Percentiles rank a stretch among this genome's conserved stretches.
These are phyloP conservation scores for Botryotinia narcissicola DNA, from an alignment of 2,329 filamentous ascomycete species.

Conservation along the genomic window DNA sequence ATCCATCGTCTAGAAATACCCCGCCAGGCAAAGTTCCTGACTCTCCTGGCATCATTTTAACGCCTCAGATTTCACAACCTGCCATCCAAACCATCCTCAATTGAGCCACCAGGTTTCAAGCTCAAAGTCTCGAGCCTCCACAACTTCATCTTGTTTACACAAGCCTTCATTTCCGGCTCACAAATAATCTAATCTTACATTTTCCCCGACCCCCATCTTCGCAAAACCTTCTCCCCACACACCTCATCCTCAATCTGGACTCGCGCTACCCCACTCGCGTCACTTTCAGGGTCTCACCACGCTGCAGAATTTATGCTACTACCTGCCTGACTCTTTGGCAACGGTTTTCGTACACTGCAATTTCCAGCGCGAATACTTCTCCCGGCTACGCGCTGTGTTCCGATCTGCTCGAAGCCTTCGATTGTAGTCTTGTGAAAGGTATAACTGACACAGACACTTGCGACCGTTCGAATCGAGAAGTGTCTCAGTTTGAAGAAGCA, in stretches of 20 bases:
- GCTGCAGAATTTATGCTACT: background rate
- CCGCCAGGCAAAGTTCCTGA: background rate
- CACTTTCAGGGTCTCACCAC: constrained; percentile 2
- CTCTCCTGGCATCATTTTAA: background rate
- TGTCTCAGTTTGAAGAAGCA: constrained; percentile 18
- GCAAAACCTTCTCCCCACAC: background rate
- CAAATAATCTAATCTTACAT: background rate
- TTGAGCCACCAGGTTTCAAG: background rate
- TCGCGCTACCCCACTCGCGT: constrained; percentile 1
- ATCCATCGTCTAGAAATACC: constrained; percentile 8
- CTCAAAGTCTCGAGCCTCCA: constrained; percentile 10
- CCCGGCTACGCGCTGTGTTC: constrained; percentile 11
- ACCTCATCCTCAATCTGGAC: constrained; percentile 2
- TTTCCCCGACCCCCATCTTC: background rate
- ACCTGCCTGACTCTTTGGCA: constrained; percentile 2
- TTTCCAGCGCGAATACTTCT: constrained; percentile 4
- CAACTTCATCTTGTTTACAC: background rate
- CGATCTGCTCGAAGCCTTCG: constrained; percentile 10
- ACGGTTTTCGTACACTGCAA: constrained; percentile 11
- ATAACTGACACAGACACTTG: constrained; percentile 7
- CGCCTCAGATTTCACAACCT: constrained; percentile 1
- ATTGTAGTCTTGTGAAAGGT: constrained; percentile 14
- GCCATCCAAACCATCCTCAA: background rate
- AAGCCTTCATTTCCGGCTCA: background rate
- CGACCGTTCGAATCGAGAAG: constrained; percentile 2